Evolutionary conservation across 2,329 filamentous ascomycete genomes (phyloP).

Genomic region (Aurifilum marmelostoma): DNA sequence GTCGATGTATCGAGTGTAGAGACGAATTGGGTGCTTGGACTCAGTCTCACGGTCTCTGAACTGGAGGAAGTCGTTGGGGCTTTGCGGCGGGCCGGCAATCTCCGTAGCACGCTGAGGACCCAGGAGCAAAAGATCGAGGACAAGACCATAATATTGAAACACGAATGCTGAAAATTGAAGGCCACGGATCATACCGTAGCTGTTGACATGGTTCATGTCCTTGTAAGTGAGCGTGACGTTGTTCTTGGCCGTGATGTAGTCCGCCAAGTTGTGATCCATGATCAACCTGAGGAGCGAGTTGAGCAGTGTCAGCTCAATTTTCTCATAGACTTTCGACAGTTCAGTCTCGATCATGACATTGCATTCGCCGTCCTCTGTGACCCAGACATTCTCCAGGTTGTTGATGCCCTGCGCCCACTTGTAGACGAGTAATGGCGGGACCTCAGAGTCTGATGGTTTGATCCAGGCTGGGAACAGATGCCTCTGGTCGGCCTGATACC

Average conservation of each 20-base stretch:
- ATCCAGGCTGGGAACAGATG: conserved; percentile 99
- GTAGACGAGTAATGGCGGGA: conserved; percentile 90
- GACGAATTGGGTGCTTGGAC: conserved; percentile 87
- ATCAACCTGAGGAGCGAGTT: conserved; percentile 92
- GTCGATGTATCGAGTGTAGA: conserved; percentile 98
- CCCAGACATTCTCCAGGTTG: conserved; percentile 94
- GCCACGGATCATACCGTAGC: conserved; percentile 96
- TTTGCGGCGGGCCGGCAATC: conserved; percentile 90
- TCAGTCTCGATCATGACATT: conserved; percentile 99
- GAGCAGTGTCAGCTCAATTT: conserved; percentile 94
- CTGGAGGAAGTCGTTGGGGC: conserved; percentile 95
- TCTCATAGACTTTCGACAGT: conserved; percentile 98
- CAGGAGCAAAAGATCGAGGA: conserved; percentile 88
- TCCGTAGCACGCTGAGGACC: conserved; percentile 96
- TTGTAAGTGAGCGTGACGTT: conserved; percentile 99
- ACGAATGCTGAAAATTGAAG: conserved; percentile 98
- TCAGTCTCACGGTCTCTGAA: conserved; percentile 94
- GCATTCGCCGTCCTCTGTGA: conserved; percentile 89
- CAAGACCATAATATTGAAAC: conserved; percentile 97
- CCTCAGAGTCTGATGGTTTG: conserved; percentile 97
- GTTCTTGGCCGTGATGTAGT: conserved; percentile 99
- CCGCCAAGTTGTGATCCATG: conserved; percentile 99
- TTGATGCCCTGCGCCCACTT: conserved; percentile 99
- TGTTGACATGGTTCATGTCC: conserved; percentile 99
- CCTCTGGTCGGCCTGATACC: conserved; percentile 98